These are phyloP conservation scores for Emergomyces pasteurianus DNA, from an alignment of 2,329 filamentous ascomycete genomes.

Conservation along the genomic window DNA sequence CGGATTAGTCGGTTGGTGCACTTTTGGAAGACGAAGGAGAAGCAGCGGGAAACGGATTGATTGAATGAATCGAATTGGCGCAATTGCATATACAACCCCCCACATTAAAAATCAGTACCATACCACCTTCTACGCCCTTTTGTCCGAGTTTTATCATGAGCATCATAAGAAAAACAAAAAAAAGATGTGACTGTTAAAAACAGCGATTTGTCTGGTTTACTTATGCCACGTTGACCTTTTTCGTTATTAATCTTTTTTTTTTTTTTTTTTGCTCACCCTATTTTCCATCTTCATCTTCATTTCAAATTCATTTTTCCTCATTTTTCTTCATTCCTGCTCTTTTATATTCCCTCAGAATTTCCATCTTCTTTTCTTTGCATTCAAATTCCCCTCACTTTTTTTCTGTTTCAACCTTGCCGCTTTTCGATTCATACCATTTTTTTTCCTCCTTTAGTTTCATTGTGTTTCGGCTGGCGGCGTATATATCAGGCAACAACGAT, in stretches of 20 bases:
- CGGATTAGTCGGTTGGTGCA: conserved; percentile 38
- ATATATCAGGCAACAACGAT: conserved; percentile 8
- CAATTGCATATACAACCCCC: not conserved
- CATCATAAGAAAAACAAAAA: not conserved
- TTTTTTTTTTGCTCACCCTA: not conserved
- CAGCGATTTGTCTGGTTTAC: not conserved
- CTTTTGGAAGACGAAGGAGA: conserved; percentile 39
- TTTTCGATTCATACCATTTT: not conserved
- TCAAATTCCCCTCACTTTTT: not conserved
- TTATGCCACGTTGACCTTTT: not conserved
- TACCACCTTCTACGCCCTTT: not conserved
- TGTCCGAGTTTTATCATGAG: not conserved
- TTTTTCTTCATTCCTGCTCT: not conserved
- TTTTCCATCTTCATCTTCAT: not conserved
- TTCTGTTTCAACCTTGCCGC: not conserved
- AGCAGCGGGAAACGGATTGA: conserved; percentile 17
- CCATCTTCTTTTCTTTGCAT: not conserved
- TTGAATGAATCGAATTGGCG: not conserved
- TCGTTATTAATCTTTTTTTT: not conserved
- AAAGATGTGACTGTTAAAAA: not conserved
- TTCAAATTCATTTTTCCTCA: not conserved
- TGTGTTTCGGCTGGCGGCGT: conserved; percentile 2
- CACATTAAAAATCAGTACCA: not conserved
- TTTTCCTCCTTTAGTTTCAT: not conserved
- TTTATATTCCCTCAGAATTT: not conserved